Evolutionary conservation across 768 basidiomycete genomes (phyloP).

Genomic region (Boletus pseudopeckii): DNA sequence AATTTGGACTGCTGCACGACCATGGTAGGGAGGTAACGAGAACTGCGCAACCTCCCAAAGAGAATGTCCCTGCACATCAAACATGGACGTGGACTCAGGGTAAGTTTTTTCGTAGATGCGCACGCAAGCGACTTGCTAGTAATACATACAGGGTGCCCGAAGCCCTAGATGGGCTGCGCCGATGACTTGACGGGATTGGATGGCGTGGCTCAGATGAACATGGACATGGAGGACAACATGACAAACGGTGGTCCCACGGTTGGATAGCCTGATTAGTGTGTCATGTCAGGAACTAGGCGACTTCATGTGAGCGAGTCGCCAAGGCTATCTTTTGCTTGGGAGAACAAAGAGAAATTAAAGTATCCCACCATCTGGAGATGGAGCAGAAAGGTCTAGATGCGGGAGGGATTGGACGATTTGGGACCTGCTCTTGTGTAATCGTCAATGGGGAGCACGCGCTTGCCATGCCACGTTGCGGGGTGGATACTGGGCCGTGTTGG

Average conservation of each 20-base stretch:
- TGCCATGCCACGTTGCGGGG: neutral
- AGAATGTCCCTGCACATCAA: neutral
- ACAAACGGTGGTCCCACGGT: neutral
- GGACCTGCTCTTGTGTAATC: neutral
- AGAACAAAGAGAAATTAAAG: neutral
- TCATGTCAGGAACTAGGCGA: neutral
- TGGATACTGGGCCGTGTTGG: neutral
- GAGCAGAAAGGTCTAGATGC: neutral
- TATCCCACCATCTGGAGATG: neutral
- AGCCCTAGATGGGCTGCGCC: neutral
- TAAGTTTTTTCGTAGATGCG: neutral
- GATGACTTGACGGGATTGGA: neutral
- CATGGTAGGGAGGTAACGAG: neutral
- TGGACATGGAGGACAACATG: neutral
- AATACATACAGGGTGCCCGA: neutral
- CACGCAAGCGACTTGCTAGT: neutral
- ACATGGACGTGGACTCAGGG: neutral
- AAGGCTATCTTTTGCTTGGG: neutral
- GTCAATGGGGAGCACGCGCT: neutral
- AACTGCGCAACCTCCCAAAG: neutral
- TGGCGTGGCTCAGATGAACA: neutral
- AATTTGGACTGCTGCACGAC: neutral
- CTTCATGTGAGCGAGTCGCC: neutral
- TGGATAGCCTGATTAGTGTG: neutral
- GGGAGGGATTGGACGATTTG: neutral